Evolutionary conservation across 108 stramenopile species (phyloP), one percentile per base, ranked within the genome.

Genomic region (Bacterosira constricta): DNA sequence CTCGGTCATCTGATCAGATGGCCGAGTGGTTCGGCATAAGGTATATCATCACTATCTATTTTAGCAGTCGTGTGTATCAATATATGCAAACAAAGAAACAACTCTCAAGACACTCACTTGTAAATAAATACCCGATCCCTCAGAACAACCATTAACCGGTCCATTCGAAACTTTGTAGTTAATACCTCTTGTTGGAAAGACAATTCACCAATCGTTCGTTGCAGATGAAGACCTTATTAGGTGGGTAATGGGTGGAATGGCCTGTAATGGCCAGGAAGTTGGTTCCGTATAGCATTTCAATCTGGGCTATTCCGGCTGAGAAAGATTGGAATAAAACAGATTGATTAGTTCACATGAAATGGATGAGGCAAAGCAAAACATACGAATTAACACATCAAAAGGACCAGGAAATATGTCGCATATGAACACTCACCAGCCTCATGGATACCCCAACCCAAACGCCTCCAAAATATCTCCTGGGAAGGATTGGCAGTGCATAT

Each of bases 221-320:
- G 91, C 37, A 91, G 72, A 61, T 97, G 95, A 97, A 87, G 7
- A 99, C 97, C 60, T 97, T 97, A 74, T 97, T 95, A 6, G 95
- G 90, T 17, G 98, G 95, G 38, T 87, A 94, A 12, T 96, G 85
- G 31, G 81, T 46, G 1, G 86, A 90, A 10, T 87, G 87, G 11
- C 99, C 98, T 21, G 97, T 97, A 26, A 99, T 78, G 12, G 98
- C 98, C 64, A 99, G 83, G 6, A 99, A 77, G 54, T 99, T 99
- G 75, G 96, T 96, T 13, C 99, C 90, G 77, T 97, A 99, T n/a
- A 99, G 86, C 98, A 99, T 97, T 87, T 98, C 97, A 10, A 98
- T 94, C 38, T 82, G 81, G 26, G 96, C 97, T 30, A 99, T 92
- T 7, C 98, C 97, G 32, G 87, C 87, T 67, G n/a, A n/a, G 27